Conservation (phyloP, 495 filamentous ascomycete genomes). For the Aspergillus leporis region DNA sequence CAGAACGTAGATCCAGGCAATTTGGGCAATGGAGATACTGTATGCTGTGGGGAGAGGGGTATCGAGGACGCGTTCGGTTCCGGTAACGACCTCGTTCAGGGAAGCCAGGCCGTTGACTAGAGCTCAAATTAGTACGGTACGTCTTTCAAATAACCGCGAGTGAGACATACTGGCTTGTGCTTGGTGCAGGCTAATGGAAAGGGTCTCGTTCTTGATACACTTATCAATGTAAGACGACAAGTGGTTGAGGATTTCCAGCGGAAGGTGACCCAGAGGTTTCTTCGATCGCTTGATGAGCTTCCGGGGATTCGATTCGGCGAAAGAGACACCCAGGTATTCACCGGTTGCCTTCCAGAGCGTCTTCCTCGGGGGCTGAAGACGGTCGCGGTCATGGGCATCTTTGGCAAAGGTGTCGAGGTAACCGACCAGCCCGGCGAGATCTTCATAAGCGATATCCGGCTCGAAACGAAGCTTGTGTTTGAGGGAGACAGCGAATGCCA, state of each 20-base stretch:
- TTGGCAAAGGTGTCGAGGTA: slow-evolving; percentile 61
- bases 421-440: slow-evolving; percentile 50
- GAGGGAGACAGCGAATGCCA: slow-evolving; percentile 72
- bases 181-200: slow-evolving; percentile 49
- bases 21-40: slow-evolving; percentile 81
- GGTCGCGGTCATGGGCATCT: slow-evolving; percentile 56
- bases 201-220: slow-evolving; percentile 52
- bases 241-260: slow-evolving; percentile 75
- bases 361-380: slow-evolving; percentile 42
- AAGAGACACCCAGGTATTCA: slow-evolving; percentile 69
- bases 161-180: slow-evolving; percentile 46
- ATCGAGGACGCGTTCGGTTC: slow-evolving; percentile 78
- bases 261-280: slow-evolving; percentile 69
- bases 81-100: slow-evolving; percentile 72
- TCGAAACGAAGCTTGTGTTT: slow-evolving; percentile 91
- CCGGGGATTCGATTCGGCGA: slow-evolving; percentile 70
- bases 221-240: slow-evolving; percentile 66
- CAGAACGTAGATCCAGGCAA: slow-evolving; percentile 84
- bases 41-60: slow-evolving; percentile 86
- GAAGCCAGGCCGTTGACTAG: slow-evolving; percentile 40
- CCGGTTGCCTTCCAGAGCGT: slow-evolving; percentile 62
- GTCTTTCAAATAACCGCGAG: too few relatives aligned
- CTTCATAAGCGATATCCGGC: slow-evolving; percentile 73
- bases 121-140: too few relatives aligned
- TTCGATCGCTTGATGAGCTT: slow-evolving; percentile 68